A percentile compares a stretch with the other conserved stretches of the same genome.
Evolutionary conservation across 2,329 filamentous ascomycete species (phyloP).

Genomic region (Stagonosporopsis cucurbitacearum): DNA sequence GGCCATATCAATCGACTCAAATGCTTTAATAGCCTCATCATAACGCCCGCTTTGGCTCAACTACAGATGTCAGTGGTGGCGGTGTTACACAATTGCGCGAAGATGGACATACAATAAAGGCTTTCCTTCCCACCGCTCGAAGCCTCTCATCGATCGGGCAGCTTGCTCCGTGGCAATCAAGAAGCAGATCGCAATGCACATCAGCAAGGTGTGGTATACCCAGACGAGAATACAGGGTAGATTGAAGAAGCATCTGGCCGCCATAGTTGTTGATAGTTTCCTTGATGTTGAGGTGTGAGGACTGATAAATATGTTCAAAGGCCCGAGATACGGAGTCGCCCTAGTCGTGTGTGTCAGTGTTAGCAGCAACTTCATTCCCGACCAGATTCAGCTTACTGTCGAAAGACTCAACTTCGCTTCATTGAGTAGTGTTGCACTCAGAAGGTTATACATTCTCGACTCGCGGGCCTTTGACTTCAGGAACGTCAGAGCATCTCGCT

Average conservation of each 20-base stretch:
- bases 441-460: conserved; percentile 81
- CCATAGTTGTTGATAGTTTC: conserved; percentile 78
- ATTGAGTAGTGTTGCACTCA: conserved; percentile 82
- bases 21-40: conserved; percentile 66
- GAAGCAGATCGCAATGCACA: conserved; percentile 73
- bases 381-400: conserved; percentile 62
- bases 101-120: conserved; percentile 59
- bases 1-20: conserved; percentile 67
- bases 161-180: conserved; percentile 71
- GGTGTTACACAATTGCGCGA: neutral
- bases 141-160: conserved; percentile 78
- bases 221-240: conserved; percentile 77
- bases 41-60: conserved; percentile 73
- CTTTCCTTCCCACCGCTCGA: conserved; percentile 73
- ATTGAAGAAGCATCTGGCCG: conserved; percentile 73
- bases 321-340: conserved; percentile 66
- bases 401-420: conserved; percentile 82
- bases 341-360: conserved; percentile 42
- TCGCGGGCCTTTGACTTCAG: conserved; percentile 87
- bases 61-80: conserved; percentile 29
- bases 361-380: neutral
- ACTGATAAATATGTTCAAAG: conserved; percentile 80
- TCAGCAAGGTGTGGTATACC: conserved; percentile 66
- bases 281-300: conserved; percentile 80
- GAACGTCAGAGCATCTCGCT: conserved; percentile 82